Percentiles rank a stretch among this genome's conserved stretches.
Conservation (phyloP, 768 basidiomycete genomes). For the Leccinellum rugosiceps region DNA sequence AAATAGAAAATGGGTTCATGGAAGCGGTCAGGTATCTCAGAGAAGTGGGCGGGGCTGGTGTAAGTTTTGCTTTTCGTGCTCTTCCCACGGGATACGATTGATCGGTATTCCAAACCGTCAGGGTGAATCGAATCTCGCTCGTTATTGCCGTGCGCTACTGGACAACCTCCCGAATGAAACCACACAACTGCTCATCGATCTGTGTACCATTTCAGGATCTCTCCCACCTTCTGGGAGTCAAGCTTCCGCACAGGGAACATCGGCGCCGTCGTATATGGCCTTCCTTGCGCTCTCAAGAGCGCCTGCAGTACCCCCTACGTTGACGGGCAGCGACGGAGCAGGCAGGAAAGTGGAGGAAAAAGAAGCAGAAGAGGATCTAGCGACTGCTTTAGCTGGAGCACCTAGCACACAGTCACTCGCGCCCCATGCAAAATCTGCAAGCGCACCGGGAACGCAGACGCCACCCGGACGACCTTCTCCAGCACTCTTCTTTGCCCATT, state of each 20-base stretch:
- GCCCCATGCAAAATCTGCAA: constrained; percentile 5
- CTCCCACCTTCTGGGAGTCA: constrained; percentile 33
- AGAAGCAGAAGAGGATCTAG: constrained; percentile 17
- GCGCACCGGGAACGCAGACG: constrained; percentile 20
- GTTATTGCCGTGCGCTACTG: constrained; percentile 87
- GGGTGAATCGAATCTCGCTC: constrained; percentile 83
- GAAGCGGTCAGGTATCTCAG: constrained; percentile 84
- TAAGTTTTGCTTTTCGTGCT: constrained; percentile 38
- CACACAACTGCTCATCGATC: constrained; percentile 85
- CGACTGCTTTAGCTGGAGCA: constrained; percentile 23
- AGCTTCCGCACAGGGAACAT: constrained; percentile 24
- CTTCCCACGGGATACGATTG: background rate
- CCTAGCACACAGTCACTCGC: constrained; percentile 17
- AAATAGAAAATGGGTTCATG: constrained; percentile 39
- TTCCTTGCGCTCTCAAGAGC: constrained; percentile 73
- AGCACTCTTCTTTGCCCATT: constrained; percentile 87
- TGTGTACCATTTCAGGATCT: constrained; percentile 70
- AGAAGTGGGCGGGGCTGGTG: constrained; percentile 72
- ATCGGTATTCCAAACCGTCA: constrained; percentile 25
- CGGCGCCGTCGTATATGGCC: constrained; percentile 66
- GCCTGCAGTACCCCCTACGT: constrained; percentile 40
- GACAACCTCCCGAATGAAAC: constrained; percentile 82
- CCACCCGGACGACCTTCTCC: constrained; percentile 69
- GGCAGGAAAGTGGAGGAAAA: constrained; percentile 19
- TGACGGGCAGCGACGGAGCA: constrained; percentile 31